Percentiles rank a stretch among this genome's conserved stretches.
Conservation (phyloP, 1,139 yeast species). For the Hansenula sp. region DNA sequence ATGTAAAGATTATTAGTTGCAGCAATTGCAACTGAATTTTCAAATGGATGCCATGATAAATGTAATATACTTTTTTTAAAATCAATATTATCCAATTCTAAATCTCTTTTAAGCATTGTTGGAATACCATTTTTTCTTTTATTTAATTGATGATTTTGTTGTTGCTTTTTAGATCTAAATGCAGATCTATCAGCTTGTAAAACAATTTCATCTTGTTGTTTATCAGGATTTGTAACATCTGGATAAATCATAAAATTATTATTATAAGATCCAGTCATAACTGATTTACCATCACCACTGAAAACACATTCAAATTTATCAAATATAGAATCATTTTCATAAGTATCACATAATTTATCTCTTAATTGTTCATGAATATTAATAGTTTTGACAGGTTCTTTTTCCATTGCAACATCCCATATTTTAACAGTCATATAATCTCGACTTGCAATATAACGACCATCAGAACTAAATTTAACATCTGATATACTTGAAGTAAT, state of each 20-base stretch:
- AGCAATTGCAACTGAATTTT: constrained; percentile 95
- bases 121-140: constrained; percentile 23
- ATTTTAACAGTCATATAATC: constrained; percentile 97
- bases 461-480: constrained; percentile 88
- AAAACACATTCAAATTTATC: constrained; percentile 97
- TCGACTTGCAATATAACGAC: constrained; percentile 90
- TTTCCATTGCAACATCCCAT: constrained; percentile 98
- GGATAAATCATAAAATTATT: constrained; percentile 97
- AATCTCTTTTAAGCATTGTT: constrained; percentile 37
- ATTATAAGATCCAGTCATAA: constrained; percentile 97
- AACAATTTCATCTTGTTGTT: constrained; percentile 60
- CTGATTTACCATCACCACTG: constrained; percentile 86
- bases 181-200: constrained; percentile 98
- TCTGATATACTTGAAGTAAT: constrained; percentile 94
- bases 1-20: constrained; percentile 93
- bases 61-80: constrained; percentile 93
- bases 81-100: constrained; percentile 79
- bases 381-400: constrained; percentile 88
- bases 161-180: constrained; percentile 70
- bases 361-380: constrained; percentile 94
- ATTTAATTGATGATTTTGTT: constrained; percentile 18
- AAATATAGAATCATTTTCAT: constrained; percentile 97
- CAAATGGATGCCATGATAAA: constrained; percentile 97
- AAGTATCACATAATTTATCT: constrained; percentile 92
- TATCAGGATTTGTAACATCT: constrained; percentile 46